Percentiles rank a stretch among this genome's conserved stretches.
Conservation (phyloP, 805 yeast species). For the Wickerhamiella cacticola region DNA sequence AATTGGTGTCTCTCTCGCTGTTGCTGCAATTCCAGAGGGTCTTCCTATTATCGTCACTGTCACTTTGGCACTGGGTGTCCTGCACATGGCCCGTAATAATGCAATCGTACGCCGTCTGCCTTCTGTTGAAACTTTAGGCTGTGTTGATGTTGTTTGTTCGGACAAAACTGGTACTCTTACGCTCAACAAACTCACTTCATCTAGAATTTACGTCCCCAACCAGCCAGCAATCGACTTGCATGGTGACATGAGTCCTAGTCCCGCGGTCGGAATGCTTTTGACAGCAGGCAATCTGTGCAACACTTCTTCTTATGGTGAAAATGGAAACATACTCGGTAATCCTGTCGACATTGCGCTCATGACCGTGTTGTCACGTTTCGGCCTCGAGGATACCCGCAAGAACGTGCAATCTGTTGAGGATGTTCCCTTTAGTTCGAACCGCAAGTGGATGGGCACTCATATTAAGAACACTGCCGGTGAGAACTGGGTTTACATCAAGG, state of each 20-base stretch:
- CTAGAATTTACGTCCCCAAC: conserved; percentile 19
- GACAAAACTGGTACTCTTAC: conserved; percentile 42
- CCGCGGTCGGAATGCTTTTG: conserved; percentile 20
- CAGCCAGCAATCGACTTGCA: conserved; percentile 19
- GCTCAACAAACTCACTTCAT: conserved; percentile 34
- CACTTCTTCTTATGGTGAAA: conserved; percentile 24
- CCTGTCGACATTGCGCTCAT: conserved; percentile 90
- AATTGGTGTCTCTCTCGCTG: conserved; percentile 92
- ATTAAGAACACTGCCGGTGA: conserved; percentile 47
- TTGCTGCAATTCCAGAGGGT: conserved; percentile 99
- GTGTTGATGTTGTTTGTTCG: conserved; percentile 44
- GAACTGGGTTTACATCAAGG: conserved; percentile 61
- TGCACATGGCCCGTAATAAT: conserved; percentile 87
- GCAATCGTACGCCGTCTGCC: conserved; percentile 93
- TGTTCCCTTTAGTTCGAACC: conserved; percentile 68
- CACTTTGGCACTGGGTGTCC: conserved; percentile 88
- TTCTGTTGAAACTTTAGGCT: conserved; percentile 61
- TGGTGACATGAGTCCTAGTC: conserved; percentile 14
- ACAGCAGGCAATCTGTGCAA: conserved; percentile 29
- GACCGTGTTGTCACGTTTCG: conserved; percentile 60
- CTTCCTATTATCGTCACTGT: conserved; percentile 96
- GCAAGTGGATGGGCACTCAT: conserved; percentile 86
- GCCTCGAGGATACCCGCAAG: conserved; percentile 54
- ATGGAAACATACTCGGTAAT: conserved; percentile 42
- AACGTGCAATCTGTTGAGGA: conserved; percentile 52